These are phyloP conservation scores for Leptosphaerulina australis DNA, from an alignment of 2,329 filamentous ascomycete genomes.

Conservation along the genomic window DNA sequence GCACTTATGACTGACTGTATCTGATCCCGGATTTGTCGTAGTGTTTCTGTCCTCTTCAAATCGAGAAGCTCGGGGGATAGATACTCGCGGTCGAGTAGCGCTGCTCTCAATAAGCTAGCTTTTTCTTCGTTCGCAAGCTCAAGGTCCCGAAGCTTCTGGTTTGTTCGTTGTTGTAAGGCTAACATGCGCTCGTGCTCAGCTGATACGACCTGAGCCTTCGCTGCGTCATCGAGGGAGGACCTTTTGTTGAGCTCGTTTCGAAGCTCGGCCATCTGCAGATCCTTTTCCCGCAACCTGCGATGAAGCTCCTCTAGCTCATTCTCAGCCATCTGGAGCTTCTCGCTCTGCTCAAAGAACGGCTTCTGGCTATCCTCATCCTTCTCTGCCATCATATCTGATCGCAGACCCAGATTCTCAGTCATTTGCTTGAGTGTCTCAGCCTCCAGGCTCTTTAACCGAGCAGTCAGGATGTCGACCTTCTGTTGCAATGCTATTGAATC, in stretches of 20 bases:
- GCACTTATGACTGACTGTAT: slow-evolving; percentile 42
- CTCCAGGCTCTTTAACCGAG: slow-evolving; percentile 47
- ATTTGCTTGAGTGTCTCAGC: slow-evolving; percentile 51
- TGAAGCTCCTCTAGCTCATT: slow-evolving; percentile 45
- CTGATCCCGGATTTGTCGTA: slow-evolving; percentile 42
- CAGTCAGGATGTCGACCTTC: slow-evolving; percentile 48
- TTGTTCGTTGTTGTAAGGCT: slow-evolving; percentile 42
- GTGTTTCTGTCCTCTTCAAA: slow-evolving; percentile 40
- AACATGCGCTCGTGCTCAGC: slow-evolving; percentile 46
- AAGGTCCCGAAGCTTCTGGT: slow-evolving; percentile 43
- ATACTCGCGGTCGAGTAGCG: slow-evolving; percentile 42
- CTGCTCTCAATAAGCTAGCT: slow-evolving; percentile 41
- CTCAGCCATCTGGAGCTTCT: slow-evolving; percentile 46
- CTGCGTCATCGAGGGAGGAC: slow-evolving; percentile 40
- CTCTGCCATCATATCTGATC: slow-evolving; percentile 46
- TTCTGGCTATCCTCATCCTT: slow-evolving; percentile 46
- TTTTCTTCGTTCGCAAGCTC: slow-evolving; percentile 47
- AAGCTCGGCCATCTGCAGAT: slow-evolving; percentile 45
- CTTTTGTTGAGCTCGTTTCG: slow-evolving; percentile 47
- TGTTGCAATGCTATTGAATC: slow-evolving; percentile 49
- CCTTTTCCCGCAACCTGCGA: slow-evolving; percentile 43
- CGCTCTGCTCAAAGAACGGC: slow-evolving; percentile 49
- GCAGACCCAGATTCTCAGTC: slow-evolving; percentile 49
- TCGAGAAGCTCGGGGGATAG: slow-evolving; percentile 43
- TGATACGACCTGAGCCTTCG: slow-evolving; percentile 38